Percentiles rank a stretch among this genome's conserved stretches.
Conservation (phyloP, 2,329 filamentous ascomycete genomes). For the Talaromyces atroroseus region DNA sequence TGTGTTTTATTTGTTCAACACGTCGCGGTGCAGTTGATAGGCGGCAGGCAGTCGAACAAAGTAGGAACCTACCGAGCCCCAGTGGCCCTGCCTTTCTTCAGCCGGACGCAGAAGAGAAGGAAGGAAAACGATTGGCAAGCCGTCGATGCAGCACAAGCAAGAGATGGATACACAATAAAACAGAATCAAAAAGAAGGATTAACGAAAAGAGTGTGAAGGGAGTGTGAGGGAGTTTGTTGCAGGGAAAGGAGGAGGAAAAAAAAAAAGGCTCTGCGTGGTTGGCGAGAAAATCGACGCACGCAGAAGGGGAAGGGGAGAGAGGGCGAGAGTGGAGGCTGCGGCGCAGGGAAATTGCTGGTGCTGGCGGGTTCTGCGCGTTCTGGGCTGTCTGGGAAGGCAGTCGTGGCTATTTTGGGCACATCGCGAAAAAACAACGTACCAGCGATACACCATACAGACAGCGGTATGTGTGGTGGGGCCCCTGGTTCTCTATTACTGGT, state of each 20-base stretch:
- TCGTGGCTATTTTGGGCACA: constrained; percentile 28
- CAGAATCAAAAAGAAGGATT: constrained; percentile 16
- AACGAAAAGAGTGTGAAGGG: constrained; percentile 20
- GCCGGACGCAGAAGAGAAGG: constrained; percentile 24
- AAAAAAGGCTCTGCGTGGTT: constrained; percentile 19
- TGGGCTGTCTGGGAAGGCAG: constrained; percentile 9
- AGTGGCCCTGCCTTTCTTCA: constrained; percentile 21
- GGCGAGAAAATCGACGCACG: constrained; percentile 2
- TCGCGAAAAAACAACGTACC: neutral
- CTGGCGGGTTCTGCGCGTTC: constrained; percentile 14
- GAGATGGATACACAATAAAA: constrained; percentile 16
- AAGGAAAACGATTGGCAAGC: constrained; percentile 16
- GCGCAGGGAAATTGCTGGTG: constrained; percentile 25
- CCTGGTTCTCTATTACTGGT: neutral
- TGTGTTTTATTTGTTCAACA: neutral
- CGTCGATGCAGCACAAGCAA: neutral
- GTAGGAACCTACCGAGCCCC: constrained; percentile 4
- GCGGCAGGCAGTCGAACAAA: neutral
- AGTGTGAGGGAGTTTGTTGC: constrained; percentile 17
- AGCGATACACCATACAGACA: too few relatives aligned
- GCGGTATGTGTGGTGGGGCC: constrained; percentile 2
- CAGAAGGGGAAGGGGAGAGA: constrained; percentile 20
- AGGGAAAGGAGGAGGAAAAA: constrained; percentile 12
- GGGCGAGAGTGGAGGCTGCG: constrained; percentile 21
- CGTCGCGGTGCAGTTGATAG: neutral